Evolutionary conservation across 352 stramenopile genomes (phyloP).

Genomic region (Thalassiosira allenii): DNA sequence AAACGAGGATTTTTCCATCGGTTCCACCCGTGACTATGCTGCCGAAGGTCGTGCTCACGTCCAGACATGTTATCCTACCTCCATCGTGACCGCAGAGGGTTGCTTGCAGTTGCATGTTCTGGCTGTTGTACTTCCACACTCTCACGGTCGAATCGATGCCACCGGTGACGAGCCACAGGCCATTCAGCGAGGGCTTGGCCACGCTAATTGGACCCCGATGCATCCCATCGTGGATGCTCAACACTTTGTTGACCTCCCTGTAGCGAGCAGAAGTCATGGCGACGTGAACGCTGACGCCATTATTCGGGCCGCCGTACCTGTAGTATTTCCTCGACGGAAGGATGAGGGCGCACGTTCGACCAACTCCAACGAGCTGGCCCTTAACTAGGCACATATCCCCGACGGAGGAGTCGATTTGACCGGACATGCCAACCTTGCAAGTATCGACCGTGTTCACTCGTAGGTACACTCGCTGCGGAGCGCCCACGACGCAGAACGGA

Average conservation of each 20-base stretch:
- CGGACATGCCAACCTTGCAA: conserved; percentile 79
- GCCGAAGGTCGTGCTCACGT: conserved; percentile 84
- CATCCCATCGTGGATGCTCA: conserved; percentile 86
- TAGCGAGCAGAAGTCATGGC: conserved; percentile 71
- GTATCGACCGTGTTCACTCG: conserved; percentile 70
- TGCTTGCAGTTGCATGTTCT: conserved; percentile 81
- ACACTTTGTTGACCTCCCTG: conserved; percentile 82
- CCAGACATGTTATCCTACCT: conserved; percentile 82
- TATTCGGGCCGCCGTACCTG: conserved; percentile 81
- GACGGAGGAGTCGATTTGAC: conserved; percentile 79
- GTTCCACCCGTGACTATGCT: conserved; percentile 83
- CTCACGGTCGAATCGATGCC: conserved; percentile 85
- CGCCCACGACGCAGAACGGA: conserved; percentile 85
- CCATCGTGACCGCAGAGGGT: conserved; percentile 85
- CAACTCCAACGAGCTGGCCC: conserved; percentile 82
- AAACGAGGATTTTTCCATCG: conserved; percentile 85
- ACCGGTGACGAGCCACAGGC: conserved; percentile 83
- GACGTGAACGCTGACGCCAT: conserved; percentile 85
- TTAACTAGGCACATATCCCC: conserved; percentile 85
- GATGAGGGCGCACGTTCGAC: conserved; percentile 80
- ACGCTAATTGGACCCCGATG: conserved; percentile 81
- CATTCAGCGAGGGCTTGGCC: conserved; percentile 79
- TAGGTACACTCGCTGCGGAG: conserved; percentile 77
- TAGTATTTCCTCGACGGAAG: conserved; percentile 83
- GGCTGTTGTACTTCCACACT: conserved; percentile 83